Conservation (phyloP, 257 asterid species). For the Solanum lycopersicoides region DNA sequence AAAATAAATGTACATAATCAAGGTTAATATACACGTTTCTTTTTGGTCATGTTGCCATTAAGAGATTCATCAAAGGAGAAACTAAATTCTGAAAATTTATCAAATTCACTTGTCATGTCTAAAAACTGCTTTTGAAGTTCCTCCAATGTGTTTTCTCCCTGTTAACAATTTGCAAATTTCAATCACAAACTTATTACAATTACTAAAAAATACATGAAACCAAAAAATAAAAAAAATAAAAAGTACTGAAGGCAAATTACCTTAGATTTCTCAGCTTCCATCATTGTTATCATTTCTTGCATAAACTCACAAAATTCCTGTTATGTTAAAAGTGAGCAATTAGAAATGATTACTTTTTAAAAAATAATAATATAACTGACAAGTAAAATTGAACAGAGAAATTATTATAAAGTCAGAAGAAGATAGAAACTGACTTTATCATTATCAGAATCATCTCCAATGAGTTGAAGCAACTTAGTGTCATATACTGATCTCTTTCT, state of each 20-base stretch:
- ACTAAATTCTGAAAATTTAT: not conserved
- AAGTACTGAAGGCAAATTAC: not conserved
- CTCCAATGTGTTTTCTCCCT: slow-evolving; percentile 16
- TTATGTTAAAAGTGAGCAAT: not conserved
- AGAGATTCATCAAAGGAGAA: not conserved
- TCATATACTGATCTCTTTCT: slow-evolving; percentile 17
- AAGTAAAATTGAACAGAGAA: not conserved
- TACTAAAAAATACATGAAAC: not conserved
- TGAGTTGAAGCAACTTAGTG: slow-evolving; percentile 8
- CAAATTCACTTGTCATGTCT: slow-evolving; percentile 6
- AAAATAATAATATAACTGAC: not conserved
- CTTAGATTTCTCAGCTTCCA: slow-evolving; percentile 11
- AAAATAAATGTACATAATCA: not conserved
- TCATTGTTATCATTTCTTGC: slow-evolving; percentile 17
- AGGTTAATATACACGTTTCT: not conserved
- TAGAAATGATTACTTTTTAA: not conserved
- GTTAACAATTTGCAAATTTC: not conserved
- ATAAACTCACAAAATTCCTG: slow-evolving; percentile 13
- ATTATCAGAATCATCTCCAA: slow-evolving; percentile 1
- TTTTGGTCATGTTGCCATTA: not conserved
- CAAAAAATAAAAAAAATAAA: not conserved
- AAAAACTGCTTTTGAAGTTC: slow-evolving; percentile 12
- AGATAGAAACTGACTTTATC: not conserved
- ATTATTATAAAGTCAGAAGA: not conserved
- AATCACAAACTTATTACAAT: not conserved